Base-by-base conservation (phyloP, 257 asterid genomes). In the Striga asiatica region DNA sequence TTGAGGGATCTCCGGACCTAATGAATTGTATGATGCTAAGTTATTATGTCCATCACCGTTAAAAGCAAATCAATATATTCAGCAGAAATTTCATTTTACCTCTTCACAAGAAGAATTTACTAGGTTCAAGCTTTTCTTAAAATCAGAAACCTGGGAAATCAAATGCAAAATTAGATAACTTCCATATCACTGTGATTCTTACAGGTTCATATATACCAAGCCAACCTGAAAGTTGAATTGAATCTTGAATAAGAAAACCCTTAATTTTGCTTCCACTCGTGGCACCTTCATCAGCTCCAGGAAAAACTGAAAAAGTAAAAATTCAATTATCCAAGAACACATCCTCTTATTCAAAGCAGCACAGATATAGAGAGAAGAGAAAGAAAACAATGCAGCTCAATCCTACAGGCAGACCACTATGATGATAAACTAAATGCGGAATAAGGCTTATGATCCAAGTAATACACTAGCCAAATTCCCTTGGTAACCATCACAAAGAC, bases 231-330 rank as follows among this genome's bases (percentile, higher is more conserved):
- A 49, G 61, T 61, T 88, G 74, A 93, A 93, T 66, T 88, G 97
- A 75, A 84, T 93, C 81, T 93, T 93, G 87, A 93, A 93, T 62
- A 93, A 70, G 71, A 93, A 93, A 66, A 93, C 99, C 71, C 94
- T 78, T 24, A 93, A 74, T 71, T 93, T 93, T 35, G 97, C 85
- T 66, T 93, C 99, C 54, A 93, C 97, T 25, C 99, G 83, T 37
- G 99, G 99, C 66, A 93, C 97, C 80, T 93, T 93, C 99, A 93
- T 88, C 74, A 93, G 83, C 91, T 93, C 97, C 78, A 93, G 67
- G 71, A 93, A 93, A 78, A 88, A 93, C 99, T 93, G 88, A 74
- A 72, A 76, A 61, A 64, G 49, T 24, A 66, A 61, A 56, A 67
- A 54, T 39, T 41, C 28, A 65, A 46, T 23, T 41, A n/a, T 39